Evolutionary conservation across 2,329 filamentous ascomycete genomes (phyloP).

Genomic region (Penicillium sp.): DNA sequence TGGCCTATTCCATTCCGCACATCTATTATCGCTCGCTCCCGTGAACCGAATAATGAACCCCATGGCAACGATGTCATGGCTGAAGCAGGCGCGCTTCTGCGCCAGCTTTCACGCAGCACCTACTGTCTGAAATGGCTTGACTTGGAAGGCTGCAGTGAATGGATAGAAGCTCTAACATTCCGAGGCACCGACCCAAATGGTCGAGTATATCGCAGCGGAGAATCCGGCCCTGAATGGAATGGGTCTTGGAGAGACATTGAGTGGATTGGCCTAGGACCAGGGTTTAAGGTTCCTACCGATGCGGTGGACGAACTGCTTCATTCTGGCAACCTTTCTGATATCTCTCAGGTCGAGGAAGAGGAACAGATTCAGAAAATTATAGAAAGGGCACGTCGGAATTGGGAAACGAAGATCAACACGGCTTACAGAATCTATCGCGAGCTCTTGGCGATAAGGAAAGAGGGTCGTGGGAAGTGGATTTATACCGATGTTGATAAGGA

Average conservation of each 20-base stretch:
- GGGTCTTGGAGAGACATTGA: slow-evolving; percentile 44
- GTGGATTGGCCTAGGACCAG: slow-evolving; percentile 41
- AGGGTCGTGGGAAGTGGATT: slow-evolving; percentile 39
- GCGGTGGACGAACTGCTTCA: not conserved
- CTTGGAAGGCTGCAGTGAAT: slow-evolving; percentile 55
- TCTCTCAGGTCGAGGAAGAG: slow-evolving; percentile 31
- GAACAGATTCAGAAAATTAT: slow-evolving; percentile 3
- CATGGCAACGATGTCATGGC: slow-evolving; percentile 50
- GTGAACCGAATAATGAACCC: slow-evolving; percentile 31
- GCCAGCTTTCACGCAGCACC: slow-evolving; percentile 52
- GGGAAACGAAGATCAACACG: not conserved
- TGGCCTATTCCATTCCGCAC: slow-evolving; percentile 59
- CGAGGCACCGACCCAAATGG: slow-evolving; percentile 33
- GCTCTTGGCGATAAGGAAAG: slow-evolving; percentile 22
- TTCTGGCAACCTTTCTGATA: slow-evolving; percentile 1
- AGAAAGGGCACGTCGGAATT: not conserved
- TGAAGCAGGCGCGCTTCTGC: slow-evolving; percentile 54
- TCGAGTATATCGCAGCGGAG: slow-evolving; percentile 17
- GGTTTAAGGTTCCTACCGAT: slow-evolving; percentile 33
- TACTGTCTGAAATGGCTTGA: slow-evolving; percentile 60
- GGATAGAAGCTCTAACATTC: slow-evolving; percentile 51
- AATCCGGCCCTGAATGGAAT: slow-evolving; percentile 44
- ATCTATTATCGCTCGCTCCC: slow-evolving; percentile 48
- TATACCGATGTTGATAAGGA: slow-evolving; percentile 3
- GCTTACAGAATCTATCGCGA: not conserved